Base-by-base conservation (phyloP, 2,329 filamentous ascomycete species). In the Penicillium olsonii region DNA sequence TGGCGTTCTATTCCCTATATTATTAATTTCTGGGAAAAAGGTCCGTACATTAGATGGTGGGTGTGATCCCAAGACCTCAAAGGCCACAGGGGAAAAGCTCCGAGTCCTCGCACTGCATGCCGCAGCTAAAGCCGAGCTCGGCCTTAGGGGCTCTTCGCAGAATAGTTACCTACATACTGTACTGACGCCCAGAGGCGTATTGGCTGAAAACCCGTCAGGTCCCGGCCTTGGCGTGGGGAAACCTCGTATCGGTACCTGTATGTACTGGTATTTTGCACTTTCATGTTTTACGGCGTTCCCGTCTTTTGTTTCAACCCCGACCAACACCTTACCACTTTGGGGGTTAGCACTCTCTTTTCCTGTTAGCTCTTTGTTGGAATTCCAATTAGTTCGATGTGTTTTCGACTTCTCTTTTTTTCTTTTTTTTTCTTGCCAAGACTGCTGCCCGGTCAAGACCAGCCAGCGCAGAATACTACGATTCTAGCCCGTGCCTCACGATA, bases 171-270 rank as follows among this genome's bases (percentile, higher is more conserved):
- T n/a, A n/a, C n/a, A n/a, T n/a, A n/a, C n/a, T n/a, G n/a, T n/a
- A n/a, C n/a, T n/a, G n/a, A n/a, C 29, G 29, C 29, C 29, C 38
- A 39, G 37, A 33, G 35, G 35, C 37, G 31, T 45, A 37, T 46
- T 24, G 14, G 26, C 19, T 40, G 27, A n/a, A 15, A 9, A 47
- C 29, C 26, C 15, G 33, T 39, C 48, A 51, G 45, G 20, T 44
- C 49, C 46, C 38, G 42, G 49, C 35, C 26, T 48, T 48, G 35
- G 26, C 43, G 37, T 34, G 35, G 48, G 37, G 45, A 31, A 50
- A 18, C 11, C 7, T 24, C 22, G 22, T 5, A 24, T 37, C 20
- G 10, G 31, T 27, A 44, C 12, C 33, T 19, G 11, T n/a, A 8
- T 8, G 9, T 33, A 20, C 20, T 4, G 18, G 24, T 43, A 48